These are phyloP conservation scores for Hansenula lynferdii DNA, from an alignment of 1,139 yeast species.

Conservation along the genomic window DNA sequence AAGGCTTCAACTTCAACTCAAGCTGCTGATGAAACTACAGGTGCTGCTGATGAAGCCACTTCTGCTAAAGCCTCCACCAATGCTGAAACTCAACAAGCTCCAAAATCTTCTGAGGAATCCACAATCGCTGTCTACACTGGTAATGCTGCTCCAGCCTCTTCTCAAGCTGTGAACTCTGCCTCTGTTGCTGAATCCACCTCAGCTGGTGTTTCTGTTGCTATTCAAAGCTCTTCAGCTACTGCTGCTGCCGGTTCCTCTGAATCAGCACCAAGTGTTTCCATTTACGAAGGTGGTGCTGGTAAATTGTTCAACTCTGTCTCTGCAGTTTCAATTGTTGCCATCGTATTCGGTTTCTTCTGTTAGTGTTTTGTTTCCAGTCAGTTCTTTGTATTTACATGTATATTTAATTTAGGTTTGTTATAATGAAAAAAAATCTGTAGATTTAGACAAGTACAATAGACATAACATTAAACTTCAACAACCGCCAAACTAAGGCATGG, in stretches of 20 bases:
- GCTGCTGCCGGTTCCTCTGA: background rate
- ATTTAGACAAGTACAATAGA: background rate
- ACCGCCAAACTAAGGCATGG: too few relatives aligned
- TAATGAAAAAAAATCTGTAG: background rate
- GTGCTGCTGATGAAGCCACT: conserved; percentile 4
- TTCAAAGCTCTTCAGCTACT: background rate
- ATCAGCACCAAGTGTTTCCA: conserved; percentile 4
- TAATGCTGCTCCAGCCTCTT: conserved; percentile 7
- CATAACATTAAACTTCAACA: too few relatives aligned
- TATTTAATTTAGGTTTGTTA: background rate
- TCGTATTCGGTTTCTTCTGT: conserved; percentile 8
- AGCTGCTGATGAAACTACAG: conserved; percentile 3
- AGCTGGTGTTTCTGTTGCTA: background rate
- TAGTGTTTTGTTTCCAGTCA: background rate
- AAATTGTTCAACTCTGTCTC: conserved; percentile 4
- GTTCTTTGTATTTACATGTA: background rate
- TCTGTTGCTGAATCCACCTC: background rate
- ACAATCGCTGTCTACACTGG: background rate
- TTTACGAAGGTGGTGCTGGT: conserved; percentile 10
- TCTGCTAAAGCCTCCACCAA: conserved; percentile 15
- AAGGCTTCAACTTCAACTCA: background rate
- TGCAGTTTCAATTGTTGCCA: conserved; percentile 6
- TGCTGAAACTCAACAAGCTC: background rate
- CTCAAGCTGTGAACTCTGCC: conserved; percentile 10
- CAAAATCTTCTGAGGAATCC: background rate